Evolutionary conservation across 2,329 filamentous ascomycete genomes (phyloP), one percentile per base, ranked within the genome.

Genomic region (Aureobasidium sp.): DNA sequence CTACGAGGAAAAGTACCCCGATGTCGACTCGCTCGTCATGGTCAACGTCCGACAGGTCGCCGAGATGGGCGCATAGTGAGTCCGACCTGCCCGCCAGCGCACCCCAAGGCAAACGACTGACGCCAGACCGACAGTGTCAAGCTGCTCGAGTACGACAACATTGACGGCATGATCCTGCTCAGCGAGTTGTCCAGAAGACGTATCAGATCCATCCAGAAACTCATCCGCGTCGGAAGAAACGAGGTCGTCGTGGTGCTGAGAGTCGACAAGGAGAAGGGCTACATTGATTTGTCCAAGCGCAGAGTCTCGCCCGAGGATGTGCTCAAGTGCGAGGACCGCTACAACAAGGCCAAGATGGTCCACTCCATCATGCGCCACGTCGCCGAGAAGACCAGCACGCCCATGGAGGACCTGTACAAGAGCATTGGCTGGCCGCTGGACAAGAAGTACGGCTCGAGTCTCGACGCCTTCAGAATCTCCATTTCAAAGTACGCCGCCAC

Each of bases 1-100:
- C 79, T 97, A 96, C 77, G 91, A 96, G 84, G 91, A 96, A 81
- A 96, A 96, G 79, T 97, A 89, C 74, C 91, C 91, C 64, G 94
- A 97, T 84, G 93, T 99, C 76, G 94, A 99, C 80, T 96, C 91
- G 83, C 97, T 97, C 80, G 95, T 99, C 75, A 99, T 99, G 94
- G 94, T 99, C 76, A 99, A 97, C 79, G 94, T 97, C 72, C 96
- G 96, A 85, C 91, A 96, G 87, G 89, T 92, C 75, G 94, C 94
- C 77, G 95, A 99, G 79, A 99, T 99, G 95, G 94, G 94, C 77
- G 94, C 95, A 71, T 99, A 99, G 57, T 61, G 57, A 61, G 57
- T 61, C n/a, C 22, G 17, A 29, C 44, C 47, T 39, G n/a, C 15
- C 17, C 29, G 14, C 8, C 34, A 37, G 55, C 15, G 11, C 37